Conservation (phyloP, 345 rosid species). For the Eucalyptus erythrocorys region DNA sequence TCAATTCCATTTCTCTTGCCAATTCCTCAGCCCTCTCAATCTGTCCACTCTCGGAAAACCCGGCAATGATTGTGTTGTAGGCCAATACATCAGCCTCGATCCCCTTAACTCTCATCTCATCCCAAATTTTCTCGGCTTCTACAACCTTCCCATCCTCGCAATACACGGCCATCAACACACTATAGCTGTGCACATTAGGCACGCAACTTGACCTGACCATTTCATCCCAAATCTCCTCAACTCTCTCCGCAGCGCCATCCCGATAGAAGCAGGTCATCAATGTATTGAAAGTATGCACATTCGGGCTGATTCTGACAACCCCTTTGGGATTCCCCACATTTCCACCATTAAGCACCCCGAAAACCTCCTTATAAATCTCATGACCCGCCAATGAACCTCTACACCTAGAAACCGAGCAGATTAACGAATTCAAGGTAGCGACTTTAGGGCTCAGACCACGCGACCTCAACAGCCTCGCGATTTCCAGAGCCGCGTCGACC, state of each 20-base stretch:
- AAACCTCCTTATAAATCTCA: constrained; percentile 50
- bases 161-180: constrained; percentile 40
- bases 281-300: constrained; percentile 51
- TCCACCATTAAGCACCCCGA: constrained; percentile 17
- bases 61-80: constrained; percentile 65
- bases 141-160: constrained; percentile 42
- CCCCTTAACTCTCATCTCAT: constrained; percentile 46
- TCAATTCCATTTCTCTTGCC: constrained; percentile 41
- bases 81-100: constrained; percentile 37
- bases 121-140: constrained; percentile 58
- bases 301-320: constrained; percentile 22
- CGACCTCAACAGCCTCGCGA: constrained; percentile 50
- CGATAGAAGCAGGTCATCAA: constrained; percentile 55
- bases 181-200: constrained; percentile 35
- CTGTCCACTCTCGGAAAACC: constrained; percentile 39
- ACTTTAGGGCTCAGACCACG: constrained; percentile 42
- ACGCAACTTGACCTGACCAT: constrained; percentile 33
- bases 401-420: constrained; percentile 26
- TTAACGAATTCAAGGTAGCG: constrained; percentile 48
- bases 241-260: constrained; percentile 46
- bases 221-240: constrained; percentile 56
- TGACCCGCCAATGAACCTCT: constrained; percentile 34
- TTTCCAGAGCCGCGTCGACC: constrained; percentile 40
- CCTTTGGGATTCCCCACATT: constrained; percentile 1
- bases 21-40: constrained; percentile 46